Conservation (phyloP, 306 rosid species). For the Casuarina equisetifolia region DNA sequence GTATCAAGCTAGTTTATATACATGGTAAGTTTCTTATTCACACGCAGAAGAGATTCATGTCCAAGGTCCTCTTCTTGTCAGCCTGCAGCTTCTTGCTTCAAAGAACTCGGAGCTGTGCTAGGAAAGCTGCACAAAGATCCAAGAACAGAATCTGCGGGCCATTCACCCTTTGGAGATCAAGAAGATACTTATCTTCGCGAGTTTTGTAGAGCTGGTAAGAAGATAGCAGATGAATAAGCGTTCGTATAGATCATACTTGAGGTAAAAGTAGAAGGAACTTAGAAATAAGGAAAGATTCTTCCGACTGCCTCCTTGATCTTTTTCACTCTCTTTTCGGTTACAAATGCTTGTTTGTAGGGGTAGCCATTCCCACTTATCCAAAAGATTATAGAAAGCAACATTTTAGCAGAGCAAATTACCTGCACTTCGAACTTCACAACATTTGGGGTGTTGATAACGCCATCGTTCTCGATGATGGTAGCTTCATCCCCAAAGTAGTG, state of each 20-base stretch:
- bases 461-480: slow-evolving; percentile 56
- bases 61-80: slow-evolving; percentile 28
- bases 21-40: slow-evolving; percentile 41
- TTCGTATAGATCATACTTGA: neutral
- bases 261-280: neutral
- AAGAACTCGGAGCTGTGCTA: slow-evolving; percentile 78
- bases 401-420: slow-evolving; percentile 38
- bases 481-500: slow-evolving; percentile 62
- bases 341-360: neutral
- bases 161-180: slow-evolving; percentile 88
- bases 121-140: slow-evolving; percentile 94
- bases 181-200: slow-evolving; percentile 84
- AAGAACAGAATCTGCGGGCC: slow-evolving; percentile 94
- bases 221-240: neutral
- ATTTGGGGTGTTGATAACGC: slow-evolving; percentile 45
- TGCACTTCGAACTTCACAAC: slow-evolving; percentile 96
- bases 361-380: neutral
- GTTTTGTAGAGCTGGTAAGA: slow-evolving; percentile 76
- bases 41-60: slow-evolving; percentile 36
- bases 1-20: slow-evolving; percentile 37
- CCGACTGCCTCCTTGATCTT: neutral
- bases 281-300: neutral
- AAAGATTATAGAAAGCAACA: neutral
- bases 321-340: neutral
- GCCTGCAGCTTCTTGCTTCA: slow-evolving; percentile 29